Evolutionary conservation across 345 rosid genomes (phyloP).

Genomic region (Salix caprea): DNA sequence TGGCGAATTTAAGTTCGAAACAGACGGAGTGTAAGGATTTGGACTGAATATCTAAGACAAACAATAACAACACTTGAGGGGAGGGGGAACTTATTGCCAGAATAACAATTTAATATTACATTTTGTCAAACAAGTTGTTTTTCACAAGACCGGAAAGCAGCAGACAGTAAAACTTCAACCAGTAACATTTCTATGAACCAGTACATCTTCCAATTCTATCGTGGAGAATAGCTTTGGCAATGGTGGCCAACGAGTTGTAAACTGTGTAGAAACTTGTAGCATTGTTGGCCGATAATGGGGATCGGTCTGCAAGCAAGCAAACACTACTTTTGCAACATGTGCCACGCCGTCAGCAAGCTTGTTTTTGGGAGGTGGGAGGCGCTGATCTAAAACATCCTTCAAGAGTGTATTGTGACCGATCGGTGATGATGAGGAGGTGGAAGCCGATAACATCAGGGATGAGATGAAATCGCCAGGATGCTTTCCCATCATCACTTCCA

Average conservation of each 20-base stretch:
- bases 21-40: no score
- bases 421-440: no score
- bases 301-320: slow-evolving; percentile 2
- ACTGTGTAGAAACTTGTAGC: not conserved
- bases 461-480: no score
- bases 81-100: no score
- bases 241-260: not conserved
- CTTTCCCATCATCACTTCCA: no score
- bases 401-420: no score
- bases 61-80: no score
- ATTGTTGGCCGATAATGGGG: slow-evolving; percentile 3
- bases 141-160: no score
- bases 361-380: not conserved
- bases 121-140: no score
- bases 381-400: slow-evolving; percentile 1
- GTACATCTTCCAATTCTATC: not conserved
- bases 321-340: not conserved
- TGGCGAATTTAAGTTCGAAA: not conserved
- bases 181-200: not conserved
- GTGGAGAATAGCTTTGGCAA: not conserved
- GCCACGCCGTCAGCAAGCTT: not conserved
- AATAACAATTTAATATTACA: no score
- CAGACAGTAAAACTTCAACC: not conserved
- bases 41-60: no score
- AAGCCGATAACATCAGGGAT: no score